Base-by-base conservation (phyloP, 345 rosid species). In the Anastatica hierochuntica region DNA sequence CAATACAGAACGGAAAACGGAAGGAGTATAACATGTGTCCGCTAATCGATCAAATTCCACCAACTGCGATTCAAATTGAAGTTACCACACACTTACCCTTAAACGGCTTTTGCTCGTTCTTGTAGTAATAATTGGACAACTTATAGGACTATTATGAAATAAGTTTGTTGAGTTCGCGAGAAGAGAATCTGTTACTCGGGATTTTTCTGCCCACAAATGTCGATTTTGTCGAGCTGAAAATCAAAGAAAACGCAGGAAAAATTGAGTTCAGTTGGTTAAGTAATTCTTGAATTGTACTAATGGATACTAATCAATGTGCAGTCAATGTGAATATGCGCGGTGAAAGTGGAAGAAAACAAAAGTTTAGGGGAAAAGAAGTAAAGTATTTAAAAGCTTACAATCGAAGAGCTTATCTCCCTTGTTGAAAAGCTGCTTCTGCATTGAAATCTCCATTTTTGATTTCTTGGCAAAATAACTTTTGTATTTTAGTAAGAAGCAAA, bases 331-430 rank as follows among this genome's bases (percentile, higher is more conserved):
- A n/a, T n/a, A n/a, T n/a, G n/a, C n/a, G n/a, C n/a, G n/a, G n/a
- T n/a, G n/a, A n/a, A n/a, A n/a, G n/a, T n/a, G n/a, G n/a, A n/a
- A n/a, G n/a, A n/a, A n/a, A n/a, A n/a, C n/a, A n/a, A n/a, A n/a
- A n/a, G n/a, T 3, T n/a, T 13, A 14, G n/a, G 37, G 29, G n/a
- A n/a, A n/a, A n/a, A 21, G 24, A 43, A 43, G 27, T 10, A 21
- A 31, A 38, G 37, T 17, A 23, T n/a, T 50, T 27, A 7, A 31
- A 44, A 66, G 63, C 76, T 77, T 82, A 77, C 85, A 63, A 7
- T 45, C 36, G 50, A 67, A 50, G 42, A 34, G 57, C 27, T 33
- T 58, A 43, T 51, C 2, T 51, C 58, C 62, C 11, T 15, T 46
- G 54, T 35, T 63, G 43, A 60, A 49, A 17, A 66, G 27, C 23